Conservation (phyloP, 352 stramenopile genomes). For the Phytophthora brassicae region DNA sequence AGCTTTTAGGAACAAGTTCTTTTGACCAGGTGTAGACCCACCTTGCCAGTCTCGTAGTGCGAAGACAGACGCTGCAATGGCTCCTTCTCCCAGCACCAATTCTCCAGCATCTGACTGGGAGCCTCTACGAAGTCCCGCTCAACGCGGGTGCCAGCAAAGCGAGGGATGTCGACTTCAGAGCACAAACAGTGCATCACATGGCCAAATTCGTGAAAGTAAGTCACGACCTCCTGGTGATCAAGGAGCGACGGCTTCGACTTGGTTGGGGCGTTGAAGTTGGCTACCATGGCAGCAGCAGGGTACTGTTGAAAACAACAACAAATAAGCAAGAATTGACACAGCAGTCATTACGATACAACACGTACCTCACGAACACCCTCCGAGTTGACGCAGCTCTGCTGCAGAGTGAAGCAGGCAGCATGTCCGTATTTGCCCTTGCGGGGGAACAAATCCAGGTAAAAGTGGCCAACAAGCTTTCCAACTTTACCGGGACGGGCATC, state of each 20-base stretch:
- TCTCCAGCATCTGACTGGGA: conserved; percentile 91
- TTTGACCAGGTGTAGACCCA: conserved; percentile 13
- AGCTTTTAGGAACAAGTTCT: not conserved
- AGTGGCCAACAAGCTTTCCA: conserved; percentile 75
- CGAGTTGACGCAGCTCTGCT: conserved; percentile 78
- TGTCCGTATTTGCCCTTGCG: conserved; percentile 88
- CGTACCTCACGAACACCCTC: conserved; percentile 45
- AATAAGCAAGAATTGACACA: not conserved
- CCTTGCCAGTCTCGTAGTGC: conserved; percentile 77
- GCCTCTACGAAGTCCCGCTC: conserved; percentile 90
- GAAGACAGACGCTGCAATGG: conserved; percentile 83
- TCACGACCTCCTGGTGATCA: conserved; percentile 85
- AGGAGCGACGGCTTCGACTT: conserved; percentile 81
- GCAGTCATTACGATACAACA: conserved; percentile 4
- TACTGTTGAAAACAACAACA: conserved; percentile 32
- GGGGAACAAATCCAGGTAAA: conserved; percentile 90
- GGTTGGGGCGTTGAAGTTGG: conserved; percentile 86
- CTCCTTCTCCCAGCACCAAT: conserved; percentile 90
- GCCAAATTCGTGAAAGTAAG: conserved; percentile 90
- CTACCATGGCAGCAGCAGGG: conserved; percentile 88
- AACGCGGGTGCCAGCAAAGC: conserved; percentile 75
- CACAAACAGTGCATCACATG: conserved; percentile 92
- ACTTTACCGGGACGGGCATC: conserved; percentile 59
- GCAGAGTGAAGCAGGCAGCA: conserved; percentile 87
- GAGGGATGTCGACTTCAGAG: conserved; percentile 75